phyloP scores from a whole-genome alignment of 768 basidiomycete genomes.

The Suillus bovinus region DNA sequence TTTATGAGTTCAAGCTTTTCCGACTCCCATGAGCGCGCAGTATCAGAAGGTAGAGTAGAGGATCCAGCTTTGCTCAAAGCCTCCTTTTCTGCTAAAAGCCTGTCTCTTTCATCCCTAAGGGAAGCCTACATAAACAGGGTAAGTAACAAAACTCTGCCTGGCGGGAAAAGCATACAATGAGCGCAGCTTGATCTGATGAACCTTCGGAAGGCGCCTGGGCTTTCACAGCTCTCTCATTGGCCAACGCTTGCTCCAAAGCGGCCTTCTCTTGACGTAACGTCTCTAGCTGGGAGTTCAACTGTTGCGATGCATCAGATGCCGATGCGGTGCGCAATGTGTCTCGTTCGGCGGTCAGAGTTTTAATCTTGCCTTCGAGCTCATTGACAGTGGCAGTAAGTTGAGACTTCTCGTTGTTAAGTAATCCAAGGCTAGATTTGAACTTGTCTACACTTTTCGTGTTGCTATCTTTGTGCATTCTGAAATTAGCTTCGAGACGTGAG shows the following conservation, averaged over 20 bases:
- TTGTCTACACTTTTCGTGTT: conserved; percentile 16
- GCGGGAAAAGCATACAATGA: conserved; percentile 31
- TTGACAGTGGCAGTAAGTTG: conserved; percentile 28
- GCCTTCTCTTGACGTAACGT: conserved; percentile 39
- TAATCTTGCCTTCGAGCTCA: conserved; percentile 28
- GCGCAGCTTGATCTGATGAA: conserved; percentile 24
- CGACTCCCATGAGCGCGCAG: conserved; percentile 48
- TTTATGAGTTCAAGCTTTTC: conserved; percentile 62
- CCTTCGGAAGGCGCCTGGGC: conserved; percentile 14
- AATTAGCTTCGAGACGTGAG: conserved; percentile 42
- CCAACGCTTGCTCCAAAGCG: conserved; percentile 38
- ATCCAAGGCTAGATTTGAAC: conserved; percentile 26
- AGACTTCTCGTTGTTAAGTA: conserved; percentile 30
- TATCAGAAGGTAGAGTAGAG: conserved; percentile 28
- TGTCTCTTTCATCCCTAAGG: conserved; percentile 61
- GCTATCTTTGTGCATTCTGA: conserved; percentile 37
- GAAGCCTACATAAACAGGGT: conserved; percentile 40
- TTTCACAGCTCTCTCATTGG: conserved; percentile 37
- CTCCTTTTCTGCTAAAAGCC: conserved; percentile 60
- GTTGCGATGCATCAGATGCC: conserved; percentile 25
- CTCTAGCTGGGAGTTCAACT: conserved; percentile 36
- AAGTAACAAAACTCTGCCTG: background rate
- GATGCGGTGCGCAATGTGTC: conserved; percentile 26
- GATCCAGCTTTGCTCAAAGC: conserved; percentile 27
- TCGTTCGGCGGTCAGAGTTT: conserved; percentile 29